A percentile compares a stretch with the other conserved stretches of the same genome.
Conservation (phyloP, 2,329 filamentous ascomycete species). For the Botrytis fragariae region DNA sequence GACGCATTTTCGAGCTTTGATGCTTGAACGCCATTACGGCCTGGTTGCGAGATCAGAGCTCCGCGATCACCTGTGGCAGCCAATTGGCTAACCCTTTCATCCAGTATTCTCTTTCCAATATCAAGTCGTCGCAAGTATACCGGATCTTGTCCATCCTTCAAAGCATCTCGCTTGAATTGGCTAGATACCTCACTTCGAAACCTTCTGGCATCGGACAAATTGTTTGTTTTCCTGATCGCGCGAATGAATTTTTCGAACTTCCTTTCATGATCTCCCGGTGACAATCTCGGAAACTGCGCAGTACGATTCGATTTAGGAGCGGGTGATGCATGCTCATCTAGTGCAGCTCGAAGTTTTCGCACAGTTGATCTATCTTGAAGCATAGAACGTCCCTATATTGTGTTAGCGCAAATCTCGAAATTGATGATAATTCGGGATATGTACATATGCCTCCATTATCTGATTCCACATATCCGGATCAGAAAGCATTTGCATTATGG, state of each 20-base stretch:
- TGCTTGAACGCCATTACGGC: constrained; percentile 39
- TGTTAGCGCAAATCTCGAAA: constrained; percentile 21
- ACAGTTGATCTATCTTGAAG: constrained; percentile 96
- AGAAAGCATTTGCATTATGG: constrained; percentile 73
- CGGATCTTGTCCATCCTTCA: constrained; percentile 75
- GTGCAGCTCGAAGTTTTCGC: constrained; percentile 80
- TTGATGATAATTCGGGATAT: constrained; percentile 21
- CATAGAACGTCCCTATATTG: constrained; percentile 67
- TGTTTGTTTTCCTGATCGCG: constrained; percentile 82
- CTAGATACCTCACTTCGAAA: constrained; percentile 91
- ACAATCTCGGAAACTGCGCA: constrained; percentile 74
- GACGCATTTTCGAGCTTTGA: constrained; percentile 72
- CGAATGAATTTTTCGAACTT: constrained; percentile 94
- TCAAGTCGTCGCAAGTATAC: constrained; percentile 87
- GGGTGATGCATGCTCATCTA: constrained; percentile 92
- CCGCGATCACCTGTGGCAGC: constrained; percentile 59
- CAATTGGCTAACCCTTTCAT: constrained; percentile 83
- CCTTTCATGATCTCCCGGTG: constrained; percentile 79
- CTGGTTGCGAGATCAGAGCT: constrained; percentile 28
- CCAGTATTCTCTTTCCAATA: constrained; percentile 84
- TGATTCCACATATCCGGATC: constrained; percentile 99
- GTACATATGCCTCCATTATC: constrained; percentile 78
- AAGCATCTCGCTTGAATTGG: constrained; percentile 81
- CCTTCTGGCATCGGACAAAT: constrained; percentile 85
- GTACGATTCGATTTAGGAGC: constrained; percentile 62